Evolutionary conservation across 1,284 basidiomycete species (phyloP), one percentile per base, ranked within the genome.

Genomic region (Mycosarcoma maydis): DNA sequence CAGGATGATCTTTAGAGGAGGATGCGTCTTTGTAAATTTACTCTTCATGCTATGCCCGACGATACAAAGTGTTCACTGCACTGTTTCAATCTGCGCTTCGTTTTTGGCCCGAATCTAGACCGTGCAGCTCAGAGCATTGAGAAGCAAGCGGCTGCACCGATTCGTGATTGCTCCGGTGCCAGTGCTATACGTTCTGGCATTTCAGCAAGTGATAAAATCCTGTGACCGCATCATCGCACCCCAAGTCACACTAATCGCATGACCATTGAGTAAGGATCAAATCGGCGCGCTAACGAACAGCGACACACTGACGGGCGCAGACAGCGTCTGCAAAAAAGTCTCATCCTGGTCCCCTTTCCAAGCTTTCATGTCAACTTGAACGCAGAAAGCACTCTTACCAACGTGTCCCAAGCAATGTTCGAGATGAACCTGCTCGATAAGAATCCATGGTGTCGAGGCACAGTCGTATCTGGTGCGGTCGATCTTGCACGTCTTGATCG

Each of bases 401-500:
- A 27, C 24, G 5, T 42, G 0, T 2, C 6, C 22, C 10, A 48
- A 47, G 2, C 52, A 41, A 17, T 8, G 19, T 9, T 49, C 38
- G 3, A 62, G 16, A 13, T 47, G n/a, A 6, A 51, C 39, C 13
- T 37, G 14, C 14, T 47, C 39, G 38, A 62, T 19, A 1, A 22
- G 49, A 26, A 62, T 56, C 59, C 53, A 62, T 2, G 59, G 53
- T 13, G 59, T 64, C 6, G 40, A 13, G 27, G 17, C 10, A 37
- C 53, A 47, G 9, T 52, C 47, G 40, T 52, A 64, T 9, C 7
- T 23, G 3, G 29, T 53, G 8, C 60, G 53, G 30, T 56, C 60
- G 44, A 64, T 48, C 8, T 30, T 56, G 49, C 60, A 64, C 14
- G 44, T 36, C 9, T 52, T 56, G 49, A 57, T 64, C 29, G 43